A percentile compares a stretch with the other conserved stretches of the same genome.
Conservation (phyloP, 371 early-diverging fungal genomes). For the Mortierella sp. region DNA sequence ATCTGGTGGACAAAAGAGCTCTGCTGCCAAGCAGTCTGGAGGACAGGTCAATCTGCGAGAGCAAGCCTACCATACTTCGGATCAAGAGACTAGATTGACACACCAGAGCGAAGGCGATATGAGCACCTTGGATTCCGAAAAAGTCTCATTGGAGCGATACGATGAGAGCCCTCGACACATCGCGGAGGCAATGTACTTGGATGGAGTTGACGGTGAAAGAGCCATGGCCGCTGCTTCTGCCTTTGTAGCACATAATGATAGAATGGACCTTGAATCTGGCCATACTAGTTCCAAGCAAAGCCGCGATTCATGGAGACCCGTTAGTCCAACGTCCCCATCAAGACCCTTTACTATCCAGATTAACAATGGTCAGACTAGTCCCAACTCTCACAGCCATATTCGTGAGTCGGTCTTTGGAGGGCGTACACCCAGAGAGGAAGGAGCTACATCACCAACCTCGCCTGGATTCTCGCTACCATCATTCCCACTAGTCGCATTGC, state of each 20-base stretch:
- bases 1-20: constrained; percentile 25
- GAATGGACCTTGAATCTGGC: constrained; percentile 14
- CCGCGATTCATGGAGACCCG: constrained; percentile 23
- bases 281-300: background rate
- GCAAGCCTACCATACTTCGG: constrained; percentile 1
- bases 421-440: constrained; percentile 35
- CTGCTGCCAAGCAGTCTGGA: constrained; percentile 4
- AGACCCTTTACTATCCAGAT: constrained; percentile 12
- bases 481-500: constrained; percentile 31
- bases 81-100: constrained; percentile 29
- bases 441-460: constrained; percentile 5
- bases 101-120: constrained; percentile 30
- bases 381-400: constrained; percentile 24
- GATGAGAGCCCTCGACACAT: constrained; percentile 2
- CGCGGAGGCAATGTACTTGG: background rate
- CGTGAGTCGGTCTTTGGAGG: constrained; percentile 55
- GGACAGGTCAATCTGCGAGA: background rate
- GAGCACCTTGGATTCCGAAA: constrained; percentile 29
- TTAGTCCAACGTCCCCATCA: background rate
- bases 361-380: constrained; percentile 9
- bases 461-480: constrained; percentile 20
- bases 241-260: constrained; percentile 15
- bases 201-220: constrained; percentile 5
- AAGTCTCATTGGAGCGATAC: constrained; percentile 23
- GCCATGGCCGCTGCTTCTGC: constrained; percentile 21